Base-by-base conservation (phyloP, 2,329 filamentous ascomycete species). In the Triangularia verruculosa region DNA sequence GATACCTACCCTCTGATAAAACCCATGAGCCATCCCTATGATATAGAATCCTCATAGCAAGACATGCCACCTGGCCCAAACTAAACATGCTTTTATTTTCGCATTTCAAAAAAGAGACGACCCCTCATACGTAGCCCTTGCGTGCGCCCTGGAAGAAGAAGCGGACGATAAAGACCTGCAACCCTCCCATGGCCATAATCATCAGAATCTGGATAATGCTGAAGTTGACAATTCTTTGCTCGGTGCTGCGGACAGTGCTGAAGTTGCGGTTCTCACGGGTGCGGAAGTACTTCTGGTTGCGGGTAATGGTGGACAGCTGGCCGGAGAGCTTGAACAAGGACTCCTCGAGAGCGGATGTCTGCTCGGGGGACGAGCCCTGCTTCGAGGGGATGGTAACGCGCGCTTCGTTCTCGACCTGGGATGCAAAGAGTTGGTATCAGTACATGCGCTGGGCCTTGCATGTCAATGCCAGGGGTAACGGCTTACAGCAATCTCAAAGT, bases 211-310 rank as follows among this genome's bases (percentile, higher is more conserved):
- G 95, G 71, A 98, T 90, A 74, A 99, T 82, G 76, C 92, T 96
- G 78, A 99, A 97, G 80, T 97, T 98, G 81, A 97, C 93, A 73
- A 99, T 99, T 68, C 95, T 86, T 76, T 87, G 87, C 83, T 99
- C 95, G 47, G 95, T 99, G 80, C 93, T 97, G 77, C 92, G 86
- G 72, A 99, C 95, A 9, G 95, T 99, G 80, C 92, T 96, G 80
- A 99, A 98, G 80, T 99, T 99, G 67, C 95, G 87, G 84, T 99
- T 99, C 83, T 99, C 95, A 70, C 95, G 89, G 2, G 95, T 99
- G 67, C 96, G 91, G 88, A 99, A 99, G 83, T 99, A 99, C 78
- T 99, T 99, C 75, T 99, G 95, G 82, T 97, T 97, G 73, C 95
- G 87, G 51, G 91, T 93, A 74, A 99, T 95, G 67, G 93, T 97